These are phyloP conservation scores for Euclidium syriacum DNA, from an alignment of 345 rosid genomes.

Conservation along the genomic window DNA sequence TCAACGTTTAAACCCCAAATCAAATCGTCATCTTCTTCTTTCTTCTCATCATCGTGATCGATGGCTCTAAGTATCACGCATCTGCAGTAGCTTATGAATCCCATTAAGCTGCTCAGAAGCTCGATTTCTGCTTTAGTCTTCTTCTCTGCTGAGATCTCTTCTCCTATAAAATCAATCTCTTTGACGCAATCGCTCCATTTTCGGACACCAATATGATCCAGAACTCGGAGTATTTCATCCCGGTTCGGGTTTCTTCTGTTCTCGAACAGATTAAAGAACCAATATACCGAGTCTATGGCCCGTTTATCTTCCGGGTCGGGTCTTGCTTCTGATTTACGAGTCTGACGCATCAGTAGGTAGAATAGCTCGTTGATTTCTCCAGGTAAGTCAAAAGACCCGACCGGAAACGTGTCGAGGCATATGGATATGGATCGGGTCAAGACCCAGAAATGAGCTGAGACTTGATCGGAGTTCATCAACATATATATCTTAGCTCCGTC, in stretches of 20 bases:
- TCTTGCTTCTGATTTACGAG: slow-evolving; percentile 42
- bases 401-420: slow-evolving; percentile 56
- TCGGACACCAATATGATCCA: slow-evolving; percentile 44
- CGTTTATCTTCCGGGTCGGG: slow-evolving; percentile 40
- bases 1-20: slow-evolving; percentile 39
- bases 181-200: slow-evolving; percentile 61
- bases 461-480: slow-evolving; percentile 51
- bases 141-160: slow-evolving; percentile 40
- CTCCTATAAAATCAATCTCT: slow-evolving; percentile 50
- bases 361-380: slow-evolving; percentile 50
- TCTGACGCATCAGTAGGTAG: slow-evolving; percentile 43
- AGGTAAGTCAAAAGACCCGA: slow-evolving; percentile 34
- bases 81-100: slow-evolving; percentile 56
- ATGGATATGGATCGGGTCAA: slow-evolving; percentile 45
- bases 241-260: slow-evolving; percentile 39
- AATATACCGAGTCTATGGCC: slow-evolving; percentile 29
- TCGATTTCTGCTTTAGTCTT: slow-evolving; percentile 26
- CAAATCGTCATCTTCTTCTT: slow-evolving; percentile 1
- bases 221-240: slow-evolving; percentile 32
- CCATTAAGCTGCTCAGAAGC: slow-evolving; percentile 48
- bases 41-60: slow-evolving; percentile 31
- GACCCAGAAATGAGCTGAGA: slow-evolving; percentile 46
- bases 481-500: slow-evolving; percentile 58
- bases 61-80: slow-evolving; percentile 45
- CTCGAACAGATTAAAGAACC: slow-evolving; percentile 46